Percentiles rank a stretch among this genome's conserved stretches.
Evolutionary conservation across 345 rosid species (phyloP).

Genomic region (Citrus trifoliata): DNA sequence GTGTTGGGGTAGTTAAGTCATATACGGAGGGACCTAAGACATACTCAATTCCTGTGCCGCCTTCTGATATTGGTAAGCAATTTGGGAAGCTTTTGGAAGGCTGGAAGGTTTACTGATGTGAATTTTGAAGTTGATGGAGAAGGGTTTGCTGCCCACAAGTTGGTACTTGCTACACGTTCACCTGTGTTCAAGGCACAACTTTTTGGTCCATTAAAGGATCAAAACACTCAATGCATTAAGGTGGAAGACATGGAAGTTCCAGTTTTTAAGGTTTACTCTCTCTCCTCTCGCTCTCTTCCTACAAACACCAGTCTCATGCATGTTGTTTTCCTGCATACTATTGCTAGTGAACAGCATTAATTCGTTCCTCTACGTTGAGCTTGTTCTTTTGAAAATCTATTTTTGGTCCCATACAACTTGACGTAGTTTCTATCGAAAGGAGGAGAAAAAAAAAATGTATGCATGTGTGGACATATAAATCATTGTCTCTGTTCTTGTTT

Average conservation of each 20-base stretch:
- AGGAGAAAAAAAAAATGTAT: not conserved
- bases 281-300: not conserved
- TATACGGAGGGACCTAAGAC: conserved; percentile 67
- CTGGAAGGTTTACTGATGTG: conserved; percentile 53
- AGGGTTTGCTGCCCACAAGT: conserved; percentile 58
- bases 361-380: not conserved
- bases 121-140: conserved; percentile 65
- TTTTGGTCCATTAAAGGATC: conserved; percentile 66
- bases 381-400: not conserved
- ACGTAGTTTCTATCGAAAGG: not conserved
- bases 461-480: not conserved
- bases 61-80: conserved; percentile 52
- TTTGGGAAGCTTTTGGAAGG: conserved; percentile 61
- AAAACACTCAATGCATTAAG: conserved; percentile 40
- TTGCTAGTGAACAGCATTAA: not conserved
- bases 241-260: conserved; percentile 66
- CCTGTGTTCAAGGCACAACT: conserved; percentile 85
- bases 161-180: conserved; percentile 74
- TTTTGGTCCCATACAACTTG: not conserved
- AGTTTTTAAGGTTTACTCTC: conserved; percentile 57
- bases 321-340: not conserved
- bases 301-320: not conserved
- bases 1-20: conserved; percentile 79
- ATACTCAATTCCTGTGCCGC: conserved; percentile 53
- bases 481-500: not conserved